Evolutionary conservation across 371 early-diverging fungal species (phyloP), one percentile per base, ranked within the genome.

Genomic region (Coemansia sp.): DNA sequence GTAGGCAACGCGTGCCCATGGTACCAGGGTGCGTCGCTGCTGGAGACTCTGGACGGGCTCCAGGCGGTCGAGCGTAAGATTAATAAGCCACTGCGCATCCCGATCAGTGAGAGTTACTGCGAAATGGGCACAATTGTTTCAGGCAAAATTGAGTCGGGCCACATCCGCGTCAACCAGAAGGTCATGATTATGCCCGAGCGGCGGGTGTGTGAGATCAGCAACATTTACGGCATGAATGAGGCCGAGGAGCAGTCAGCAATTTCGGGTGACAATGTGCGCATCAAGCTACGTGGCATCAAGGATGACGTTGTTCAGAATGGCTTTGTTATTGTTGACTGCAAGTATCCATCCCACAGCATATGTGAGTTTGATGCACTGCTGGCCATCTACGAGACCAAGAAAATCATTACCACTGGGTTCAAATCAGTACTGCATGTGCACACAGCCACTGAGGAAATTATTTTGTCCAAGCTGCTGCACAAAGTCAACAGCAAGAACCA

Each of bases 41-140:
- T 98, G 43, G 93, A 91, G 59, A 86, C 86, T 49, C 83, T 98
- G 49, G 96, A 98, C 77, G 65, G 72, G 30, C 85, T 92, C 82
- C 82, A 89, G 68, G 80, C 91, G 26, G 80, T 84, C 20, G 94
- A 95, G 55, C 87, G 97, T 72, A 90, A 94, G 66, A 65, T 88
- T 53, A 83, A 87, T 67, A 93, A 90, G 4, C 95, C 97, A 39
- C 80, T 98, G 58, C 86, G 95, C 81, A 88, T 98, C 79, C 95
- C 98, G 59, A 87, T 98, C 68, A 84, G 90, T 66, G 97, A 94
- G 74, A 95, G 93, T 80, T 91, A 90, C 83, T 92, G 91, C 87
- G 97, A 98, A 72, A 94, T 96, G 97, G 98, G 98, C 68, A 94
- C 94, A 6, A 83, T 97, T 47, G 85, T 96, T 53, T 87, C 87